A percentile compares a stretch with the other conserved stretches of the same genome.
These are phyloP conservation scores for Pseudopyricularia javanii DNA, from an alignment of 2,329 filamentous ascomycete genomes.

Conservation along the genomic window DNA sequence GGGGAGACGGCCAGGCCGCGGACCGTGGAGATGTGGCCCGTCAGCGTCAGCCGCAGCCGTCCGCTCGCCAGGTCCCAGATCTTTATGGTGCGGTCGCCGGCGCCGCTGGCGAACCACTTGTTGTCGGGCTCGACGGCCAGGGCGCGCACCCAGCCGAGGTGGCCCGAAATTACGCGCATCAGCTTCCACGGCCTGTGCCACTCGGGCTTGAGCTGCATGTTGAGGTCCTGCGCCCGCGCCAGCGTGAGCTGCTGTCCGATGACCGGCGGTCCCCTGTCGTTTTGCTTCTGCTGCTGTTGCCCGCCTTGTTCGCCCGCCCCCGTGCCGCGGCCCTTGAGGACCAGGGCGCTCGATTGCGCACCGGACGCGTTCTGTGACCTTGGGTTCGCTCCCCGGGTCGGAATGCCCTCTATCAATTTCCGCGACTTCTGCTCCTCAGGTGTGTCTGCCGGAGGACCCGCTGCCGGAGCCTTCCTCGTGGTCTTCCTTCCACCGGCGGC, in stretches of 20 bases:
- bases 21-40: conserved; percentile 88
- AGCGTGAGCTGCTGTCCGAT: conserved; percentile 22
- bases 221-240: conserved; percentile 14
- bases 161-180: conserved; percentile 93
- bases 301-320: conserved; percentile 6
- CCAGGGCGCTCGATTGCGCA: conserved; percentile 21
- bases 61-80: conserved; percentile 95
- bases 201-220: conserved; percentile 55
- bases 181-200: conserved; percentile 99
- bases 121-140: conserved; percentile 92
- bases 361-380: conserved; percentile 15
- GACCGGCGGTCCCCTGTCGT: not conserved
- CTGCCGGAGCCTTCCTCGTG: conserved; percentile 27
- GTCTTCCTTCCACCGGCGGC: conserved; percentile 50
- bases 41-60: conserved; percentile 71
- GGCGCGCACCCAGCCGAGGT: conserved; percentile 85
- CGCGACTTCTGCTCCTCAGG: conserved; percentile 34
- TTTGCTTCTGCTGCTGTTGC: conserved; percentile 5
- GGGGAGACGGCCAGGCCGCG: conserved; percentile 85
- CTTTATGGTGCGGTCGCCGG: conserved; percentile 94
- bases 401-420: conserved; percentile 55
- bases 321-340: conserved; percentile 18
- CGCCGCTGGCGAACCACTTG: conserved; percentile 93
- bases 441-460: conserved; percentile 18
- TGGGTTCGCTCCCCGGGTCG: conserved; percentile 18